Percentiles rank a stretch among this genome's conserved stretches.
Evolutionary conservation across 257 asterid species (phyloP).

Genomic region (Jasminum sambac): DNA sequence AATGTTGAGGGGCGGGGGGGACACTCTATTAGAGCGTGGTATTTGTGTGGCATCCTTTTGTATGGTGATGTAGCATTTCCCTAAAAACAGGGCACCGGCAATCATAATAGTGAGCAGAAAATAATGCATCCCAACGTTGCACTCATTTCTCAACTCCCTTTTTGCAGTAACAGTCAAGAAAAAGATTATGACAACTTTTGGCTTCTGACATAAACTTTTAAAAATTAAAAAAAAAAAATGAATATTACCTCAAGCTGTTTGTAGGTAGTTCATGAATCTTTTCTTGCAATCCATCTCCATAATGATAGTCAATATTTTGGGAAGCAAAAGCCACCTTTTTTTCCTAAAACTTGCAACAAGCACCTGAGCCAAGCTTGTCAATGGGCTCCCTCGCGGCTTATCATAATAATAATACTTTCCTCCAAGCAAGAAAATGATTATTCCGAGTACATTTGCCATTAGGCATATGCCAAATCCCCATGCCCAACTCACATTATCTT

Average conservation of each 20-base stretch:
- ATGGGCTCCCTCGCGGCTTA: slow-evolving; percentile 40
- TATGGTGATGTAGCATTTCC: too few relatives aligned
- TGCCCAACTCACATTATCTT: slow-evolving; percentile 51
- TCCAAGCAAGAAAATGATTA: slow-evolving; percentile 39
- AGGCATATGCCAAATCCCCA: slow-evolving; percentile 37
- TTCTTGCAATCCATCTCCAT: slow-evolving; percentile 23
- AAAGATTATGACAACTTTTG: neutral
- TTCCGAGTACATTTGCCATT: slow-evolving; percentile 25
- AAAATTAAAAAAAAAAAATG: neutral
- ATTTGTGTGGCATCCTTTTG: too few relatives aligned
- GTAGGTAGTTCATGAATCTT: slow-evolving; percentile 22
- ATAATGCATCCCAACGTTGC: neutral
- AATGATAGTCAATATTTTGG: slow-evolving; percentile 26
- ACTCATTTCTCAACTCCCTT: neutral
- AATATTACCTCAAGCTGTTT: slow-evolving; percentile 38
- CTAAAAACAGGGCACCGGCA: neutral
- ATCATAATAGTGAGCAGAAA: neutral
- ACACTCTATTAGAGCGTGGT: too few relatives aligned
- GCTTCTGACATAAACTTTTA: neutral
- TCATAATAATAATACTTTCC: slow-evolving; percentile 27
- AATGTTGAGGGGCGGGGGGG: too few relatives aligned
- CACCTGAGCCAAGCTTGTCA: slow-evolving; percentile 39
- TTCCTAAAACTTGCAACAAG: slow-evolving; percentile 43
- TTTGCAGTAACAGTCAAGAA: neutral
- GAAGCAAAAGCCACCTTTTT: slow-evolving; percentile 24